Conservation (phyloP, 108 stramenopile species). For the Epipyxis sp. region DNA sequence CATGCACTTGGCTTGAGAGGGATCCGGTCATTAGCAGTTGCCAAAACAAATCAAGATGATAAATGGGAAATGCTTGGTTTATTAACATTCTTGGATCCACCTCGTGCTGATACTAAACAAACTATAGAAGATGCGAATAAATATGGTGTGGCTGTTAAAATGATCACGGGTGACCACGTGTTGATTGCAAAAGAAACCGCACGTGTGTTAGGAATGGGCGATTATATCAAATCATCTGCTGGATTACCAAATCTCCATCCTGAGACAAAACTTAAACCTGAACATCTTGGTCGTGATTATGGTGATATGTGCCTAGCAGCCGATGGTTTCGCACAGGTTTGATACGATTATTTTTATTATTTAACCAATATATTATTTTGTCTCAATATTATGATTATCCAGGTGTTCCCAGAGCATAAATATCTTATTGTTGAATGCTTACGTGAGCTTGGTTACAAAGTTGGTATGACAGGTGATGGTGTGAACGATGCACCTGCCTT, state of each 20-base stretch:
- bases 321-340: slow-evolving; percentile 57
- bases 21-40: slow-evolving; percentile 65
- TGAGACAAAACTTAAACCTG: slow-evolving; percentile 13
- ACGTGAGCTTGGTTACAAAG: slow-evolving; percentile 41
- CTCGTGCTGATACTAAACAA: slow-evolving; percentile 69
- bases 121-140: slow-evolving; percentile 60
- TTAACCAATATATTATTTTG: too few species aligned
- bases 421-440: slow-evolving; percentile 66
- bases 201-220: slow-evolving; percentile 59
- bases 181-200: slow-evolving; percentile 71
- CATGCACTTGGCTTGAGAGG: slow-evolving; percentile 63
- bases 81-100: slow-evolving; percentile 74
- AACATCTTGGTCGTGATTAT: slow-evolving; percentile 40
- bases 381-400: too few species aligned
- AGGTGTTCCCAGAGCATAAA: slow-evolving; percentile 76
- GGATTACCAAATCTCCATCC: not conserved
- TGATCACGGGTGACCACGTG: slow-evolving; percentile 79
- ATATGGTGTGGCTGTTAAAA: slow-evolving; percentile 69
- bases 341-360: too few species aligned
- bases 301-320: slow-evolving; percentile 55
- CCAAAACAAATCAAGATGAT: slow-evolving; percentile 49
- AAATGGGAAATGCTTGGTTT: slow-evolving; percentile 67
- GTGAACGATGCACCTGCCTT: slow-evolving; percentile 74
- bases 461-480: slow-evolving; percentile 70
- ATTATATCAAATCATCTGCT: not conserved